A percentile compares a stretch with the other conserved stretches of the same genome.
Conservation (phyloP, 2,329 filamentous ascomycete genomes). For the Tolypocladium pustulatum region DNA sequence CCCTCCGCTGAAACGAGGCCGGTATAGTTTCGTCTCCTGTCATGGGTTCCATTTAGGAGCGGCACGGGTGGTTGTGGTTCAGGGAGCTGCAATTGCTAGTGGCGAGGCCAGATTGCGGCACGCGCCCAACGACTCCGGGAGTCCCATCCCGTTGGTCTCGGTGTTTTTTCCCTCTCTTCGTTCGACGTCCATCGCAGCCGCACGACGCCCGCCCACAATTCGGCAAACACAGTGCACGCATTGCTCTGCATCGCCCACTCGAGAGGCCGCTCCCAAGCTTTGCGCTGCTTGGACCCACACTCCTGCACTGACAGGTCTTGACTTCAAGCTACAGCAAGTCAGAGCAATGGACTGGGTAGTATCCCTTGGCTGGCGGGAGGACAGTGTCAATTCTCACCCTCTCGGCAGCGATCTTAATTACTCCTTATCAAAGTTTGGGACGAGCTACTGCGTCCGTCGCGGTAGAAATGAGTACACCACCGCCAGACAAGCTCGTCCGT, state of each 20-base stretch:
- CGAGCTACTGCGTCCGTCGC: neutral
- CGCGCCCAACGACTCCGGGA: conserved; percentile 1
- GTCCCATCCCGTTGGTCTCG: conserved; percentile 3
- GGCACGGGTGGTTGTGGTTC: neutral
- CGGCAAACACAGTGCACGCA: neutral
- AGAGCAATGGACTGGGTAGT: neutral
- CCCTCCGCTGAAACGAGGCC: neutral
- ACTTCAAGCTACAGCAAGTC: neutral
- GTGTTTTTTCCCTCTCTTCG: neutral
- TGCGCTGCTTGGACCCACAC: neutral
- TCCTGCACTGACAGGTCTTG: neutral
- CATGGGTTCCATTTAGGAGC: neutral
- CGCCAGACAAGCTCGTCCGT: neutral
- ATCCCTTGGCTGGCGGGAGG: neutral
- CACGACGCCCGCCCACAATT: neutral
- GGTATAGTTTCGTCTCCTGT: neutral
- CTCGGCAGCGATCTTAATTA: neutral
- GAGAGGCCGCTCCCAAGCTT: neutral
- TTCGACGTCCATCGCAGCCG: neutral
- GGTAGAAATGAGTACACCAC: neutral
- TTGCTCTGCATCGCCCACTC: neutral
- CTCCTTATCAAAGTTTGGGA: neutral
- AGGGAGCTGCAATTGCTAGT: neutral
- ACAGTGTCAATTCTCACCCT: neutral
- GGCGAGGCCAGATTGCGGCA: neutral